Conservation (phyloP, 2,329 filamentous ascomycete genomes). For the Alternaria sp. region DNA sequence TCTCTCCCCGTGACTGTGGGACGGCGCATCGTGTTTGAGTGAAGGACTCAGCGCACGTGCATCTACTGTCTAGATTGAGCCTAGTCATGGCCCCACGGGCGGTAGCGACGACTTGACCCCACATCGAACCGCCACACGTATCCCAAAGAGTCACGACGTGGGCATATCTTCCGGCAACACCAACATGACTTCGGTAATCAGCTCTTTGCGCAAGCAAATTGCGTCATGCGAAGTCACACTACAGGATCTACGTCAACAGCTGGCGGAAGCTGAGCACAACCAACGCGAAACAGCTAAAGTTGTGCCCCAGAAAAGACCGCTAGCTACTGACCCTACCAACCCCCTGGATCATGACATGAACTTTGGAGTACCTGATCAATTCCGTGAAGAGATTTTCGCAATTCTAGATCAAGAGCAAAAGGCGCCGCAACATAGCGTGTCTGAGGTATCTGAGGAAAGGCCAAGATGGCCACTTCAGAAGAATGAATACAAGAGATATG, state of each 20-base stretch:
- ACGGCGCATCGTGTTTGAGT: neutral
- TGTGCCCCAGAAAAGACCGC: constrained; percentile 28
- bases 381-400: constrained; percentile 54
- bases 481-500: constrained; percentile 86
- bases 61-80: neutral
- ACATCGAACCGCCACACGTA: constrained; percentile 14
- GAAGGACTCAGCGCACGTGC: neutral
- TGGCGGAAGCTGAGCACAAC: constrained; percentile 54
- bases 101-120: constrained; percentile 9
- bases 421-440: neutral
- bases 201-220: constrained; percentile 55
- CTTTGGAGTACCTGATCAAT: constrained; percentile 54
- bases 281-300: constrained; percentile 38
- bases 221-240: constrained; percentile 54
- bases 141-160: constrained; percentile 11
- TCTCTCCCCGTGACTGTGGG: neutral
- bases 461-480: constrained; percentile 71
- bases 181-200: constrained; percentile 38
- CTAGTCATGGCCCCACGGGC: neutral
- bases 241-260: constrained; percentile 51
- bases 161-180: constrained; percentile 5
- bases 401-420: constrained; percentile 39
- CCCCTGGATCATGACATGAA: constrained; percentile 49
- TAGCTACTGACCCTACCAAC: constrained; percentile 31
- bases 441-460: constrained; percentile 13